phyloP scores from a whole-genome alignment of 2,329 filamentous ascomycete species.

The Teratosphaeria destructans region DNA sequence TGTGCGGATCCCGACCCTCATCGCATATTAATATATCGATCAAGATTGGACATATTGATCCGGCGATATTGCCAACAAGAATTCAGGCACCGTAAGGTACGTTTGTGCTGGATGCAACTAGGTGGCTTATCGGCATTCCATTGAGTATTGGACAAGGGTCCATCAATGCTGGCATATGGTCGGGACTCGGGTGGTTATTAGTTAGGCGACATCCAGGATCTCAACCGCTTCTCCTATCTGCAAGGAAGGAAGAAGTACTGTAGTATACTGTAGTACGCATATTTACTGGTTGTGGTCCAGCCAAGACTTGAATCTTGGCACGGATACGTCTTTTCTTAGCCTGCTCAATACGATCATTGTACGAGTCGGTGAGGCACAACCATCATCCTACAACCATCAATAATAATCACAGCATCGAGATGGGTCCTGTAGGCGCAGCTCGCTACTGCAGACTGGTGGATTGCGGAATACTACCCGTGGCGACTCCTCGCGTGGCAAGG shows the following conservation, averaged over 20 bases:
- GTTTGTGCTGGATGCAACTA: too few species aligned
- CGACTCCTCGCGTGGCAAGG: not conserved
- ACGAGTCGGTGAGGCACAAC: not conserved
- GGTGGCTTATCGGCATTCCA: not conserved
- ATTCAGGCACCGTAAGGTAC: not conserved
- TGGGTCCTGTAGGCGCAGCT: not conserved
- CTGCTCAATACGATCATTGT: not conserved
- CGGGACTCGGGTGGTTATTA: not conserved
- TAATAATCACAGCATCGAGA: not conserved
- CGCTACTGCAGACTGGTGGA: not conserved
- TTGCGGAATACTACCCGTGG: not conserved
- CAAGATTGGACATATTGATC: not conserved
- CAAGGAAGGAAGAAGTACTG: not conserved
- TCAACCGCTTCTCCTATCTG: not conserved
- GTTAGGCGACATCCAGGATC: not conserved
- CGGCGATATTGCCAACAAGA: not conserved
- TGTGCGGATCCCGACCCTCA: not conserved
- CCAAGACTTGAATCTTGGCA: not conserved
- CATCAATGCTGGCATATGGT: not conserved
- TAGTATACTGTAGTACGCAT: not conserved
- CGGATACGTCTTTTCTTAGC: not conserved
- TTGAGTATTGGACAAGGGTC: not conserved
- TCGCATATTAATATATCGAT: not conserved
- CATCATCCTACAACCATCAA: not conserved
- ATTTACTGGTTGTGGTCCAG: not conserved